Base-by-base conservation (phyloP, 2,329 filamentous ascomycete species). In the Talaromyces sp. region DNA sequence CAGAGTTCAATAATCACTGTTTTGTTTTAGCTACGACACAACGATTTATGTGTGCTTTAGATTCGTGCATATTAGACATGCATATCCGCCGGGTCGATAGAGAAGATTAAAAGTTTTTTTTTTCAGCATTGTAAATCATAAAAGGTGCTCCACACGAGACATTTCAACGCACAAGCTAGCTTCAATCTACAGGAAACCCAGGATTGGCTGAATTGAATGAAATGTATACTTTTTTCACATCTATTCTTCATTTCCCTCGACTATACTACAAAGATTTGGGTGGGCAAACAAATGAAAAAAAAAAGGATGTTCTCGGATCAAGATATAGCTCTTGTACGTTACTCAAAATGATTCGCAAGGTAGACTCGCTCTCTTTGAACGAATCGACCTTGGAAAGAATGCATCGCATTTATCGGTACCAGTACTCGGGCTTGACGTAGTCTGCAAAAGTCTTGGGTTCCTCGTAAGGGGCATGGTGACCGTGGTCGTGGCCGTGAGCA, bases 391-490 rank as follows among this genome's bases (percentile, higher is more conserved):
- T 52, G 26, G 38, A 43, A 27, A 26, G 35, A 6, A 55, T 38
- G 32, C 26, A 32, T 52, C 11, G 48, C 41, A 71, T 75, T 73
- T 76, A 80, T 74, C 73, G 72, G 74, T 93, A 96, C 83, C 87
- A 87, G 85, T 97, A 99, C 76, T 97, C 87, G 63, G 92, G 91
- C 85, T 90, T 92, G 80, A 99, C 87, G 80, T 85, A 97, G 83
- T 99, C 90, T 79, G 91, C 91, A 76, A 97, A 93, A 70, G 91
- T 96, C 88, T 97, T 96, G 76, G 92, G 91, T 81, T 96, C 91
- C 78, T 88, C 85, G 75, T 83, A 82, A 27, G 56, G 21, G 68
- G 78, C 75, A 70, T 79, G 74, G 70, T 82, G 79, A 63, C 74
- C 70, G 67, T 35, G 27, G 21, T 48, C 35, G 21, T 52, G 48